phyloP scores from a whole-genome alignment of 2,329 filamentous ascomycete species.

The Lasiodiplodia theobromae region DNA sequence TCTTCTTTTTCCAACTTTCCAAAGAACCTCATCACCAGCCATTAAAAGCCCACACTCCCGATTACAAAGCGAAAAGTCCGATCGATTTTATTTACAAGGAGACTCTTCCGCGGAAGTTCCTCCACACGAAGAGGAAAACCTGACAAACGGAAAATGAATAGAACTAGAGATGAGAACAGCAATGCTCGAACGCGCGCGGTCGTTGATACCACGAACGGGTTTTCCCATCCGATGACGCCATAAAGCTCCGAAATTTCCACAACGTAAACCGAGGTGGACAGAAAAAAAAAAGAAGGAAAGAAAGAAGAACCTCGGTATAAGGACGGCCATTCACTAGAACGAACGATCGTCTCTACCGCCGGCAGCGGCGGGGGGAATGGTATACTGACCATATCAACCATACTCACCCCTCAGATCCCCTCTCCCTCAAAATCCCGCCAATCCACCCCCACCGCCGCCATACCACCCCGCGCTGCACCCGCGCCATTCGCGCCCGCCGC shows the following conservation, averaged over 20 bases:
- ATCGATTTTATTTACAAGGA: not conserved
- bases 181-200: not conserved
- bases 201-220: not conserved
- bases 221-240: not conserved
- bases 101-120: not conserved
- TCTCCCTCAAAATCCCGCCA: not conserved
- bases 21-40: not conserved
- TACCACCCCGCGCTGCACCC: not conserved
- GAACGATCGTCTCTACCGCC: too few relatives aligned
- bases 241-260: not conserved
- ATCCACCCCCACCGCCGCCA: not conserved
- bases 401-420: not conserved
- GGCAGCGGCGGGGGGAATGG: too few relatives aligned
- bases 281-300: not conserved
- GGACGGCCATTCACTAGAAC: not conserved
- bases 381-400: not conserved
- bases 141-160: not conserved
- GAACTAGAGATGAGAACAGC: not conserved
- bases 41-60: too few relatives aligned
- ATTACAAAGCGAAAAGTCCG: too few relatives aligned
- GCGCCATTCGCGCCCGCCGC: conserved; percentile 32
- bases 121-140: too few relatives aligned
- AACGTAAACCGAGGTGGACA: too few relatives aligned
- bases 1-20: not conserved
- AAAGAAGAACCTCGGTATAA: not conserved